phyloP scores from a whole-genome alignment of 1,284 basidiomycete species.

The Leccinum solheimii region DNA sequence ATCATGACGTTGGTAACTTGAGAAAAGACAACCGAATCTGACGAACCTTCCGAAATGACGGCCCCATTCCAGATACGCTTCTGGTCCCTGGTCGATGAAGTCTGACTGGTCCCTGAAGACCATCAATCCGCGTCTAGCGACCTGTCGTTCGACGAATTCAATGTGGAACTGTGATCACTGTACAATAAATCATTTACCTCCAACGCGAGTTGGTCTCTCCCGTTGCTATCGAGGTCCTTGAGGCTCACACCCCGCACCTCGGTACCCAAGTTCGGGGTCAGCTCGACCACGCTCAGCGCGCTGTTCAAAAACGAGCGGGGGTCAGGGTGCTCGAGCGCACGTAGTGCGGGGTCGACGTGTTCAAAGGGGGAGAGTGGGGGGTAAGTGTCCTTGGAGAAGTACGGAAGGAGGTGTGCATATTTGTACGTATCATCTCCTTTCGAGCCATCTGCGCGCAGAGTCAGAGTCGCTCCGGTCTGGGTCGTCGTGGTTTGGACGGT shows the following conservation, averaged over 20 bases:
- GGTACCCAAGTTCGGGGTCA: slow-evolving; percentile 76
- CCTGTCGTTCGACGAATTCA: slow-evolving; percentile 40
- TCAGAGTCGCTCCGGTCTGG: slow-evolving; percentile 21
- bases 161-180: not conserved
- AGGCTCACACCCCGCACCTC: slow-evolving; percentile 77
- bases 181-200: slow-evolving; percentile 44
- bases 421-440: slow-evolving; percentile 46
- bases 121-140: slow-evolving; percentile 76
- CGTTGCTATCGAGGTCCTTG: slow-evolving; percentile 57
- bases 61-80: slow-evolving; percentile 74
- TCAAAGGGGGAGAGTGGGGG: slow-evolving; percentile 74
- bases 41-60: slow-evolving; percentile 60
- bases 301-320: slow-evolving; percentile 66
- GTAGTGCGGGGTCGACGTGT: slow-evolving; percentile 71
- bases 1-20: not conserved
- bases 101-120: slow-evolving; percentile 74
- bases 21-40: not conserved
- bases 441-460: slow-evolving; percentile 28
- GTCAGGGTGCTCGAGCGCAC: slow-evolving; percentile 63
- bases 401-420: slow-evolving; percentile 67
- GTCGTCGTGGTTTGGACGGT: slow-evolving; percentile 37
- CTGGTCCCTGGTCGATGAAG: slow-evolving; percentile 68
- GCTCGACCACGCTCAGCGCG: slow-evolving; percentile 56
- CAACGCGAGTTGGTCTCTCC: slow-evolving; percentile 76
- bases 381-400: slow-evolving; percentile 60